Percentiles rank a stretch among this genome's conserved stretches.
These are phyloP conservation scores for Entophlyctis luteolus DNA, from an alignment of 192 early-diverging fungal genomes.

Conservation along the genomic window DNA sequence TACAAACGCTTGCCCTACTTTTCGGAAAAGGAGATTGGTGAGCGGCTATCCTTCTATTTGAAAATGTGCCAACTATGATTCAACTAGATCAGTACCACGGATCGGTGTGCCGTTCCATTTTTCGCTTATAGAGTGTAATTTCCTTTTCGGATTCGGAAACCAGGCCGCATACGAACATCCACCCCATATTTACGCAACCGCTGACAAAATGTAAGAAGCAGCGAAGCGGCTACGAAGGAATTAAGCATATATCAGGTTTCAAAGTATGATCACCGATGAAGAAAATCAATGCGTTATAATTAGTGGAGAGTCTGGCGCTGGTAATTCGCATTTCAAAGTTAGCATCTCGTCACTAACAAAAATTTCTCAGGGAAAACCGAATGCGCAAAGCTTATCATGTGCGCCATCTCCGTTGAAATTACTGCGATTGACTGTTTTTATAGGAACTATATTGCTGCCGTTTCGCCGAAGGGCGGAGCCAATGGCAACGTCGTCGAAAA, in stretches of 20 bases:
- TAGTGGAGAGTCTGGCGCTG: constrained; percentile 27
- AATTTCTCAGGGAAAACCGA: constrained; percentile 51
- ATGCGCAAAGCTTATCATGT: constrained; percentile 62
- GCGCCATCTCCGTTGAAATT: not conserved
- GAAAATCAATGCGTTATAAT: constrained; percentile 99
- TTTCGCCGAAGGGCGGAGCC: constrained; percentile 71
- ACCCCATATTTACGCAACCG: constrained; percentile 97
- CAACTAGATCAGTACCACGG: constrained; percentile 69
- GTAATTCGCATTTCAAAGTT: too few relatives aligned
- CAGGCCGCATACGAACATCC: constrained; percentile 64
- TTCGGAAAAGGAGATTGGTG: constrained; percentile 79
- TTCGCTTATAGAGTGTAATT: not conserved
- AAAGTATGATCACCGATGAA: constrained; percentile 95
- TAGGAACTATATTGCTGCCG: constrained; percentile 98
- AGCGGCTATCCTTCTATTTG: not conserved
- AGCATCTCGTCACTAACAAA: too few relatives aligned
- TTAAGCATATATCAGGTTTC: constrained; percentile 40
- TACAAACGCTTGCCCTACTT: constrained; percentile 95
- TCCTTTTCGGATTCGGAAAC: not conserved
- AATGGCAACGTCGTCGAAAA: constrained; percentile 73
- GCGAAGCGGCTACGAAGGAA: not conserved
- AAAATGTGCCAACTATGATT: not conserved
- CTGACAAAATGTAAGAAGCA: constrained; percentile 63
- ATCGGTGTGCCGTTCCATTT: too few relatives aligned
- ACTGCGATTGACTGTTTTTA: not conserved